Conservation (phyloP, 345 rosid species). For the Rhizophora apiculata region DNA sequence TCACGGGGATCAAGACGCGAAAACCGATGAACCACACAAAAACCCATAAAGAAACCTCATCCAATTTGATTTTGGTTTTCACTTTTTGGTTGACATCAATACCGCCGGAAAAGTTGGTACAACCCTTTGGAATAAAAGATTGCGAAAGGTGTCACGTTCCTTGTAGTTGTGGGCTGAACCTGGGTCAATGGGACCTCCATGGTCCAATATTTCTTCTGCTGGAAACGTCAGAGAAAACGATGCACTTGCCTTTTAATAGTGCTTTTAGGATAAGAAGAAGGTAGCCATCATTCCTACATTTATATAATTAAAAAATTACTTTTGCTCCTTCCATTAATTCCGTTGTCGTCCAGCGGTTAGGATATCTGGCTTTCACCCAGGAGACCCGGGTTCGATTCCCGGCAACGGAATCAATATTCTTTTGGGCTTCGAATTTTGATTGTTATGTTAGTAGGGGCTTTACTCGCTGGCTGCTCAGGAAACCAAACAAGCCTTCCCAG, state of each 20-base stretch:
- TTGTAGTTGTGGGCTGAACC: neutral
- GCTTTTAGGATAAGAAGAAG: too few relatives aligned
- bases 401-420: constrained; percentile 47
- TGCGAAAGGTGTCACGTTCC: neutral
- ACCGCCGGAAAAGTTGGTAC: too few relatives aligned
- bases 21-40: constrained; percentile 41
- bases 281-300: too few relatives aligned
- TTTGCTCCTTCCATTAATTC: constrained; percentile 3
- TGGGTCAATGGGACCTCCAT: neutral
- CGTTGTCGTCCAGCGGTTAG: constrained; percentile 98
- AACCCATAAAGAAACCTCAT: neutral
- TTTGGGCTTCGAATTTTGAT: neutral
- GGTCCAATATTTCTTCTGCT: too few relatives aligned
- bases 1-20: constrained; percentile 23
- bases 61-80: neutral
- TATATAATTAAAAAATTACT: too few relatives aligned
- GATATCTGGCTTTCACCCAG: constrained; percentile 98
- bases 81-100: too few relatives aligned
- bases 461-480: too few relatives aligned
- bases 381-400: constrained; percentile 99
- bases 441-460: neutral
- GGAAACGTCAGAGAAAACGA: neutral
- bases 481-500: too few relatives aligned
- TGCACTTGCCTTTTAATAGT: neutral
- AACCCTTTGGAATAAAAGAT: too few relatives aligned